These are phyloP conservation scores for Ceratorhiza oryzae-sativae DNA, from an alignment of 1,284 basidiomycete species.

Conservation along the genomic window DNA sequence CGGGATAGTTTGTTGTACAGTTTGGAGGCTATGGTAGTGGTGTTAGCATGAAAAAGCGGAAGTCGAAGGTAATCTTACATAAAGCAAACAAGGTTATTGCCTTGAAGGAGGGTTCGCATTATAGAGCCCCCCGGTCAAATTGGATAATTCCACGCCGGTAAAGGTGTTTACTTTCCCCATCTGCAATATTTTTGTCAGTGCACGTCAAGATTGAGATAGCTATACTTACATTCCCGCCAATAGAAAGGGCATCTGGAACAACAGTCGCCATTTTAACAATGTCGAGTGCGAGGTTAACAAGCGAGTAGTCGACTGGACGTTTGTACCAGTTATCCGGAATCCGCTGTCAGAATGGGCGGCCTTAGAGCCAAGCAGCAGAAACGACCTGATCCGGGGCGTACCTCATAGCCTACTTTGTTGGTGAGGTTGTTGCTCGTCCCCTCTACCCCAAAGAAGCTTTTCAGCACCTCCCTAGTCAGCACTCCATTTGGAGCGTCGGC, in stretches of 20 bases:
- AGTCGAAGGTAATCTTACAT: too few relatives aligned
- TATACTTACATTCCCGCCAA: constrained; percentile 13
- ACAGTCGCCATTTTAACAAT: background rate
- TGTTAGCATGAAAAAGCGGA: background rate
- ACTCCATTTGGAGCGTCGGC: constrained; percentile 3
- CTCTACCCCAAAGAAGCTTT: constrained; percentile 3
- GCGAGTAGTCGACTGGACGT: constrained; percentile 36
- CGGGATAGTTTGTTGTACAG: background rate
- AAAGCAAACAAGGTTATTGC: constrained; percentile 7
- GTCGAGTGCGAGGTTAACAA: constrained; percentile 29
- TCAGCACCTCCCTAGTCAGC: background rate
- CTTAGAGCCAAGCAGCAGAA: background rate
- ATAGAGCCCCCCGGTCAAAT: constrained; percentile 5
- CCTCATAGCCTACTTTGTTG: constrained; percentile 10
- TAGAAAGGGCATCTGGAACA: constrained; percentile 11
- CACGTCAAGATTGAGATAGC: background rate
- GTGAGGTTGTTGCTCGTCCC: background rate
- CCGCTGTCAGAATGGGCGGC: background rate
- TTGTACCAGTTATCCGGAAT: constrained; percentile 41
- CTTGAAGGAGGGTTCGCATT: background rate
- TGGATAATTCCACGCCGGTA: background rate
- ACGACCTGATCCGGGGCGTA: background rate
- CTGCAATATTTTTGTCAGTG: background rate
- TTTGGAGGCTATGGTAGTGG: background rate
- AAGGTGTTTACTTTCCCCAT: constrained; percentile 7